These are phyloP conservation scores for Emericellopsis atlantica DNA, from an alignment of 2,329 filamentous ascomycete species.

Conservation along the genomic window DNA sequence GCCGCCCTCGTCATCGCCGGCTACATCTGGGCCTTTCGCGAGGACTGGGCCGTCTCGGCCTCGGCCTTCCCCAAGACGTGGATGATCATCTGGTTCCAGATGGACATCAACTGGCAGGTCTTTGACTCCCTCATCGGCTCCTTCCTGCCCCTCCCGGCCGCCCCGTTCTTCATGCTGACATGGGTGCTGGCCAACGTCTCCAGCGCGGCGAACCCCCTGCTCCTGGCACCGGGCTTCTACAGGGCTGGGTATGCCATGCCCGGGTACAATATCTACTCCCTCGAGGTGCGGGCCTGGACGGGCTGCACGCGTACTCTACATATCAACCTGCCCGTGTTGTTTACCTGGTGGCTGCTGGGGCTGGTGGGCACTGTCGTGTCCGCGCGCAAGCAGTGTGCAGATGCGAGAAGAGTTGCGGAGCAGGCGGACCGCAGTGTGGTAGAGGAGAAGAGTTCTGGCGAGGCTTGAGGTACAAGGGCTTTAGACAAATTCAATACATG, in stretches of 20 bases:
- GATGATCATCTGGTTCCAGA: conserved; percentile 22
- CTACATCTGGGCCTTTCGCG: conserved; percentile 29
- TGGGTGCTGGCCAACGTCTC: conserved; percentile 28
- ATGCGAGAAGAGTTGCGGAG: background rate
- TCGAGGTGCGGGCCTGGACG: conserved; percentile 27
- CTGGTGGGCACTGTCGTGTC: conserved; percentile 11
- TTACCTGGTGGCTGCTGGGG: conserved; percentile 21
- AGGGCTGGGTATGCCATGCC: conserved; percentile 23
- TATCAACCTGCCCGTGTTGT: conserved; percentile 26
- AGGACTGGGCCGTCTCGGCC: conserved; percentile 23
- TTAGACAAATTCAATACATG: no score
- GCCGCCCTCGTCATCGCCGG: conserved; percentile 23
- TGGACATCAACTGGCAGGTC: conserved; percentile 27
- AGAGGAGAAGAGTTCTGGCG: no score
- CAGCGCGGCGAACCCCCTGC: conserved; percentile 21
- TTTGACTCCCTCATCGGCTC: conserved; percentile 18
- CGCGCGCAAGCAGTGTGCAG: conserved; percentile 8
- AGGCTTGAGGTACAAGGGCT: no score
- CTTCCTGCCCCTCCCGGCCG: conserved; percentile 17
- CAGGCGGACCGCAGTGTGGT: background rate
- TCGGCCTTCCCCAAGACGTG: conserved; percentile 12
- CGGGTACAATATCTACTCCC: conserved; percentile 17
- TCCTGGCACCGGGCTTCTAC: conserved; percentile 25
- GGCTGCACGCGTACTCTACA: conserved; percentile 24
- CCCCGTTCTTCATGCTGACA: conserved; percentile 27